Evolutionary conservation across 257 asterid genomes (phyloP).

Genomic region (Capsicum baccatum): DNA sequence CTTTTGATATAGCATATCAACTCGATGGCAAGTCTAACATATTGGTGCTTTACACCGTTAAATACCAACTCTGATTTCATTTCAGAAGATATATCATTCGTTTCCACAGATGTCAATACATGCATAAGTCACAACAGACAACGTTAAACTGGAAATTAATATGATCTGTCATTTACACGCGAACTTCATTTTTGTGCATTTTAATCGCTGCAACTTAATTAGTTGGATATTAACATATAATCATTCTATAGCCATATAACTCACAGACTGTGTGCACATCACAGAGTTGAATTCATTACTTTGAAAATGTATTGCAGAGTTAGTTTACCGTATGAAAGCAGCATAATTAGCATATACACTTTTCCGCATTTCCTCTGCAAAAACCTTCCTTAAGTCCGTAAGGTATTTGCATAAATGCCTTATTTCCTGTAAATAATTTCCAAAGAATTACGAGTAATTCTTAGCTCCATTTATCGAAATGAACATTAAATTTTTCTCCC

Average conservation of each 20-base stretch:
- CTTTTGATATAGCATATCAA: background rate
- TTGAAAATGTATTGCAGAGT: background rate
- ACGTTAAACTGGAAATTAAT: background rate
- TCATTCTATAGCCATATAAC: background rate
- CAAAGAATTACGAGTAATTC: background rate
- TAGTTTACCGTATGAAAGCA: constrained; percentile 74
- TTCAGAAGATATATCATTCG: background rate
- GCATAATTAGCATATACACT: constrained; percentile 91
- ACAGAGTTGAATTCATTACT: background rate
- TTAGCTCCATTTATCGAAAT: background rate
- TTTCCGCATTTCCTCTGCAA: constrained; percentile 96
- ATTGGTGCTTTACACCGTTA: background rate
- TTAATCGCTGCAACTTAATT: background rate
- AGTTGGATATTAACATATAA: background rate
- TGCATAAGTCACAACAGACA: too few species aligned
- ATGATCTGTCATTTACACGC: background rate
- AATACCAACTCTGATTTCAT: background rate
- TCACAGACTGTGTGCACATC: background rate
- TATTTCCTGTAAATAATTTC: constrained; percentile 63
- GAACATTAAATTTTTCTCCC: background rate
- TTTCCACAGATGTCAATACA: background rate
- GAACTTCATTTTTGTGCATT: background rate
- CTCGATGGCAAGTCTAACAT: background rate
- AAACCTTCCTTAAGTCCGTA: constrained; percentile 77
- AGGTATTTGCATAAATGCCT: constrained; percentile 80